Percentiles rank a stretch among this genome's conserved stretches.
phyloP scores from a whole-genome alignment of 495 filamentous ascomycete genomes.

The Podospora comata region DNA sequence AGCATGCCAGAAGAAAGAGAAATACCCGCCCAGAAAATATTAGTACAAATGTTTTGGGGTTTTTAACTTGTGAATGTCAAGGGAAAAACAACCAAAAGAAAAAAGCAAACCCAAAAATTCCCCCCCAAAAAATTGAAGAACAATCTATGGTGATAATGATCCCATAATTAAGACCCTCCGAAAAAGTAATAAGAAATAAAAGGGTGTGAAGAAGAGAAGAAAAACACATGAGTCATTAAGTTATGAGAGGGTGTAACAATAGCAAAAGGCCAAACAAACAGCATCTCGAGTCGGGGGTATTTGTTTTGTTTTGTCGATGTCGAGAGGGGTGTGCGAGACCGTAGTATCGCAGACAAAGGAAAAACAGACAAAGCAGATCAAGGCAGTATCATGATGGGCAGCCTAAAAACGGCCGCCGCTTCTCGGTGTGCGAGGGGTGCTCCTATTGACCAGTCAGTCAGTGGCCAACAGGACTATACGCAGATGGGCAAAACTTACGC shows the following conservation, averaged over 20 bases:
- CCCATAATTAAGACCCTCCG: neutral
- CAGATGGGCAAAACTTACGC: slow-evolving; percentile 36
- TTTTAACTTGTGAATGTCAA: neutral
- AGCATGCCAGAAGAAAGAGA: neutral
- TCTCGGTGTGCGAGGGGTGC: slow-evolving; percentile 44
- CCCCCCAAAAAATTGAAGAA: neutral
- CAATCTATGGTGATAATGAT: neutral
- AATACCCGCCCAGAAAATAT: neutral
- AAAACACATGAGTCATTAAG: slow-evolving; percentile 2
- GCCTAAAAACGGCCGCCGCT: slow-evolving; percentile 37
- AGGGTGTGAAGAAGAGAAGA: slow-evolving; percentile 8
- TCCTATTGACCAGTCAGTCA: slow-evolving; percentile 23
- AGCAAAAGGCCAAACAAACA: slow-evolving; percentile 5
- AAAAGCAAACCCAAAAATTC: neutral
- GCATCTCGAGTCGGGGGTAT: slow-evolving; percentile 12
- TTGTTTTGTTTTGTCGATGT: slow-evolving; percentile 1
- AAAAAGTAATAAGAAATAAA: neutral
- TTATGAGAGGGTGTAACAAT: slow-evolving; percentile 5
- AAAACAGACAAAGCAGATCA: slow-evolving; percentile 5
- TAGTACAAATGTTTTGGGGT: slow-evolving; percentile 5
- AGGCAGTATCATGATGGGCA: slow-evolving; percentile 13
- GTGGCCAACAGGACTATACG: slow-evolving; percentile 1
- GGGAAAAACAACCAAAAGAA: neutral
- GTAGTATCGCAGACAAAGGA: slow-evolving; percentile 1
- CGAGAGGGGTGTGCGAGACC: slow-evolving; percentile 3